phyloP scores from a whole-genome alignment of 2,329 filamentous ascomycete genomes.

The Macrophomina phaseolina region DNA sequence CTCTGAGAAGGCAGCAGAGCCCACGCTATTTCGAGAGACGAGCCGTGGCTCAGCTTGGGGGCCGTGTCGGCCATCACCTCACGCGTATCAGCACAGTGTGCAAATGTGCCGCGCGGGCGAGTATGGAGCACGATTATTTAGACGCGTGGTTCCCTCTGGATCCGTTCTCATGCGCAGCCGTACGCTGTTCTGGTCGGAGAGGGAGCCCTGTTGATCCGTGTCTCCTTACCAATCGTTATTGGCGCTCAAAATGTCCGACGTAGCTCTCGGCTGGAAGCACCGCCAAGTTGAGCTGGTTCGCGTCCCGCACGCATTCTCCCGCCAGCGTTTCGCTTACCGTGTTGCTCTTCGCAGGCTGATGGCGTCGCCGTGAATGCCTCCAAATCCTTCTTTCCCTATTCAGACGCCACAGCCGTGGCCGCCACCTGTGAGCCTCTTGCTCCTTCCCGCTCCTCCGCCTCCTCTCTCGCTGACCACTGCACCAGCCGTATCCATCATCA shows the following conservation, averaged over 20 bases:
- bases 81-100: background rate
- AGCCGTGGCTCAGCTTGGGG: background rate
- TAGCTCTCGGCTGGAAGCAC: background rate
- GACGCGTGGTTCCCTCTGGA: background rate
- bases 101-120: too few relatives aligned
- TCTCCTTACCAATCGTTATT: background rate
- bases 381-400: background rate
- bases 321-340: background rate
- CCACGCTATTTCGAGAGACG: background rate
- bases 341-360: background rate
- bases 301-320: background rate
- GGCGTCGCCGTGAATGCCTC: background rate
- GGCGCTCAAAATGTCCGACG: background rate
- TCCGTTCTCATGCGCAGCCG: too few relatives aligned
- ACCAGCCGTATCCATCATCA: constrained; percentile 16
- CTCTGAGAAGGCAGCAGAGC: background rate
- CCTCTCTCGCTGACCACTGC: background rate
- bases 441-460: background rate
- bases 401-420: background rate
- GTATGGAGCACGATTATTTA: background rate
- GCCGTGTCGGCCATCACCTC: too few relatives aligned
- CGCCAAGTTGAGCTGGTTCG: constrained; percentile 6
- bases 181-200: too few relatives aligned
- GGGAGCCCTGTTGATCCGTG: too few relatives aligned
- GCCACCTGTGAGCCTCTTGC: background rate